phyloP scores from a whole-genome alignment of 495 filamentous ascomycete genomes.

The Achaetomiella virescens region DNA sequence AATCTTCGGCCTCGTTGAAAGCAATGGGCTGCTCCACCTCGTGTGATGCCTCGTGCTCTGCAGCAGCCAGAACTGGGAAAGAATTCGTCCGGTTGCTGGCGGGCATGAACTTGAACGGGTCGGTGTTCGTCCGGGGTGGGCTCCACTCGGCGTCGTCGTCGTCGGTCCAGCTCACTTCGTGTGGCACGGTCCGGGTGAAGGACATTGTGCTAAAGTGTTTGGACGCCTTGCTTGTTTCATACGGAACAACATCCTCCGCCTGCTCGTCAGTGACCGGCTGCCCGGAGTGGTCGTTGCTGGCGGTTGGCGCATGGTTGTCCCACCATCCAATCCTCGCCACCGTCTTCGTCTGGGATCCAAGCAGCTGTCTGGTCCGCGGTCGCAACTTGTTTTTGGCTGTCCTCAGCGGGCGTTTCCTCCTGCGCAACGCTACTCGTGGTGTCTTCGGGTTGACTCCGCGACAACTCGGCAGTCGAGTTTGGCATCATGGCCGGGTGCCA shows the following conservation, averaged over 20 bases:
- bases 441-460: conserved; percentile 8
- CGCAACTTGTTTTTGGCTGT: background rate
- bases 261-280: conserved; percentile 15
- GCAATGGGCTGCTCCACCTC: conserved; percentile 20
- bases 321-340: conserved; percentile 26
- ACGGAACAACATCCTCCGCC: conserved; percentile 10
- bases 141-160: conserved; percentile 50
- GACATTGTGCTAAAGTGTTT: conserved; percentile 49
- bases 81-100: conserved; percentile 54
- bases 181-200: conserved; percentile 47
- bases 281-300: conserved; percentile 3
- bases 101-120: conserved; percentile 52
- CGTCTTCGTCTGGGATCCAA: conserved; percentile 27
- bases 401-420: background rate
- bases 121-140: conserved; percentile 41
- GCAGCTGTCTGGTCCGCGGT: conserved; percentile 16
- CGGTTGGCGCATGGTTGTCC: conserved; percentile 16
- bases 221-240: conserved; percentile 24
- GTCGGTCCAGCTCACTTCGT: conserved; percentile 49
- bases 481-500: conserved; percentile 55
- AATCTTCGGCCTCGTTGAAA: conserved; percentile 16
- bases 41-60: conserved; percentile 24
- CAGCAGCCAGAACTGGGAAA: conserved; percentile 51
- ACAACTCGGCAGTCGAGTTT: conserved; percentile 30
- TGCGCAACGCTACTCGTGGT: background rate